Evolutionary conservation across 306 rosid species (phyloP).

Genomic region (Vicia sativa): DNA sequence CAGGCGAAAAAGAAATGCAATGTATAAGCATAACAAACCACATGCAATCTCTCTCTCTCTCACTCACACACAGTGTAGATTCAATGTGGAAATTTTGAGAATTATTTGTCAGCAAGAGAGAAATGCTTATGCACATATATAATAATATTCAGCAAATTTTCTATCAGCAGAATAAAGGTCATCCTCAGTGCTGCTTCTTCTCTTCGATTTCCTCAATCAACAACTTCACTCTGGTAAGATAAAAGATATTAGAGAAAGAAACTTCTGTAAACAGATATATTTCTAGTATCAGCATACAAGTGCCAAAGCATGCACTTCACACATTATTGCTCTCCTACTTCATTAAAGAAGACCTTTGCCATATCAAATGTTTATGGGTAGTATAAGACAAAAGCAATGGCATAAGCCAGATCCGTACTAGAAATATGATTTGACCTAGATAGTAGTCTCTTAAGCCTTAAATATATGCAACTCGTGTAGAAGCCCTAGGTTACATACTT

Average conservation of each 20-base stretch:
- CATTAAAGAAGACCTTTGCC: slow-evolving; percentile 3
- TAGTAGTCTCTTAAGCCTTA: too few relatives aligned
- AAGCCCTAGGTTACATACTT: too few relatives aligned
- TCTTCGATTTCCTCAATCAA: slow-evolving; percentile 85
- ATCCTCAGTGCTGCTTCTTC: slow-evolving; percentile 81
- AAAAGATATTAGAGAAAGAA: slow-evolving; percentile 35
- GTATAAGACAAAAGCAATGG: slow-evolving; percentile 6
- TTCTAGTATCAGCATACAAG: slow-evolving; percentile 23
- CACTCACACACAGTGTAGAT: background rate
- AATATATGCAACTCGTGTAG: too few relatives aligned
- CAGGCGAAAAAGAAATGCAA: slow-evolving; percentile 12
- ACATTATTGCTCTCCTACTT: slow-evolving; percentile 8
- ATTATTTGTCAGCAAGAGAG: slow-evolving; percentile 25
- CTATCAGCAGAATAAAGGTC: slow-evolving; percentile 88
- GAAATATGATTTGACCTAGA: too few relatives aligned
- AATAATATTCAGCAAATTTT: slow-evolving; percentile 87
- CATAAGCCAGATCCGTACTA: slow-evolving; percentile 3
- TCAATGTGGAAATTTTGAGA: background rate
- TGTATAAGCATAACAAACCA: slow-evolving; percentile 21
- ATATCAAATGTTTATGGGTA: background rate
- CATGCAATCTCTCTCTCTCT: slow-evolving; percentile 21
- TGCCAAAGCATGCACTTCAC: slow-evolving; percentile 14
- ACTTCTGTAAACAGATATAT: slow-evolving; percentile 26
- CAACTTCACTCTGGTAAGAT: slow-evolving; percentile 70
- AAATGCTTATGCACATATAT: slow-evolving; percentile 50